Conservation (phyloP, 2,329 filamentous ascomycete genomes). For the Neocatenulostroma microsporum region DNA sequence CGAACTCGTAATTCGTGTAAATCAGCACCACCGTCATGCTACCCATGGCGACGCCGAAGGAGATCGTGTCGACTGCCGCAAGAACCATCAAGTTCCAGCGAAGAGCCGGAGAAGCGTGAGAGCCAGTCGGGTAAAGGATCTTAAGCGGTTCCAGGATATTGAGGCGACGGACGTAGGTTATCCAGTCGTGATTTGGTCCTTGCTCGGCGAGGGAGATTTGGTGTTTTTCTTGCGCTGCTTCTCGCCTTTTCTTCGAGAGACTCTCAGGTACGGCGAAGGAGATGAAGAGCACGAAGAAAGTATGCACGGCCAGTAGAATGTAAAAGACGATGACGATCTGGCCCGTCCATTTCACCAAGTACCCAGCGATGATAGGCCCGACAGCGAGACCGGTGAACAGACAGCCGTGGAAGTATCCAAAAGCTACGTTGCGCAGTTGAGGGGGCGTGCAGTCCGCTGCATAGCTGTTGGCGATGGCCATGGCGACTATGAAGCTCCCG, state of each 20-base stretch:
- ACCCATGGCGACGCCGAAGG: slow-evolving; percentile 76
- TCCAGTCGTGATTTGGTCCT: slow-evolving; percentile 34
- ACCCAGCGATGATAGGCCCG: slow-evolving; percentile 73
- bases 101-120: slow-evolving; percentile 51
- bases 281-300: slow-evolving; percentile 65
- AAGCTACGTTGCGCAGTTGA: slow-evolving; percentile 68
- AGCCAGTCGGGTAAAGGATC: slow-evolving; percentile 66
- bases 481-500: slow-evolving; percentile 80
- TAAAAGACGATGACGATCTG: slow-evolving; percentile 79
- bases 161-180: slow-evolving; percentile 37
- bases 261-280: slow-evolving; percentile 74
- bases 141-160: slow-evolving; percentile 72
- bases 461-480: slow-evolving; percentile 75
- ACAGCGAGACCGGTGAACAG: slow-evolving; percentile 83
- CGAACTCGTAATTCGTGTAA: slow-evolving; percentile 72
- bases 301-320: slow-evolving; percentile 63
- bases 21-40: slow-evolving; percentile 72
- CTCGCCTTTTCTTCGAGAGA: slow-evolving; percentile 63
- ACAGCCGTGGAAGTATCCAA: slow-evolving; percentile 84
- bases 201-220: slow-evolving; percentile 30
- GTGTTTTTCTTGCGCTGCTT: slow-evolving; percentile 62
- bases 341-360: slow-evolving; percentile 68
- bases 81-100: slow-evolving; percentile 77
- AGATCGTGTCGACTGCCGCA: slow-evolving; percentile 69
- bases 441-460: slow-evolving; percentile 81